Base-by-base conservation (phyloP, 2,329 filamentous ascomycete genomes). In the Beauveria scarabaeidicola region DNA sequence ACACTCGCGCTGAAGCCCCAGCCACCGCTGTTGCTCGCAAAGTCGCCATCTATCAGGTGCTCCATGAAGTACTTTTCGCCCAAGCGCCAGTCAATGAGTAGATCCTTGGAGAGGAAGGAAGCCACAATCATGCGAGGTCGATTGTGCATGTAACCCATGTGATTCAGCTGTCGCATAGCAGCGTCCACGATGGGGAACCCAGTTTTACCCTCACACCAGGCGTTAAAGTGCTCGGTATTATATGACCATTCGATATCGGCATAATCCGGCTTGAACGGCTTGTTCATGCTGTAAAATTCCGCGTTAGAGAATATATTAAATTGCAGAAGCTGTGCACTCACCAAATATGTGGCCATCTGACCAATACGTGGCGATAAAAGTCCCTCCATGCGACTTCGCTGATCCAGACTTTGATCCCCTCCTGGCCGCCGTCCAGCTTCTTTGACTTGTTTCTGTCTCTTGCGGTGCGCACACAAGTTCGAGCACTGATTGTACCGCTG, bases 161-260 rank as follows among this genome's bases (percentile, higher is more conserved):
- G 70, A 11, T 79, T 80, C 7, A 92, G 70, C 72, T 95, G 90
- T 9, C 91, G 82, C 89, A 95, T 94, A 1, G 89, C 89, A 0
- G 91, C 91, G 68, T 95, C 90, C 23, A 95, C 87, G 51, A 96
- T 87, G 0, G 91, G 91, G 67, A 85, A 92, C 0, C 91, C 91
- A 0, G 91, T 95, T 38, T 75, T 79, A 7, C 90, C 91, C 38
- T 84, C 74, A 43, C 81, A 83, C 91, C 92, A 97, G 3, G 85
- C 84, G 1, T 78, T 66, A 73, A 96, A 94, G 21, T 86, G 78
- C 1, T 81, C 77, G 10, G 77, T 67, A 66, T 91, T 78, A 70
- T 92, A 91, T 55, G 91, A 89, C 91, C 91, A 96, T 53, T 82
- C 74, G 52, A 96, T 87, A 65, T 92, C 87, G 48, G 88, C 85